phyloP scores from a whole-genome alignment of 2,329 filamentous ascomycete genomes.

The Mycosphaerella arachidis region DNA sequence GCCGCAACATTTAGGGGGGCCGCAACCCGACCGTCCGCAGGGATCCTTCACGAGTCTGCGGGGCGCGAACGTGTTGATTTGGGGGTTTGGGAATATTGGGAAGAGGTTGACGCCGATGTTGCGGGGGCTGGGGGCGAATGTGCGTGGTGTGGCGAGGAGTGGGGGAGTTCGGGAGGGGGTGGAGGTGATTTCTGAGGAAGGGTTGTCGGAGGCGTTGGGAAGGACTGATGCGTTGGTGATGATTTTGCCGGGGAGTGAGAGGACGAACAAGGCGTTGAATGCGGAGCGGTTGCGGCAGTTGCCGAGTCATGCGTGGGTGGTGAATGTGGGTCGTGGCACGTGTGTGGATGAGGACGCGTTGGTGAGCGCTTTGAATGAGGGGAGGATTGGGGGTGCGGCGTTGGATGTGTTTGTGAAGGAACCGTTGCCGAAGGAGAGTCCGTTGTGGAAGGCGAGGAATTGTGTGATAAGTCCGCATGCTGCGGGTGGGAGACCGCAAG shows the following conservation, averaged over 20 bases:
- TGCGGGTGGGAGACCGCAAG: conserved; percentile 58
- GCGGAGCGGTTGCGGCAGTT: conserved; percentile 50
- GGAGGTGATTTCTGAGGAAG: conserved; percentile 54
- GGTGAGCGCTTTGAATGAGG: conserved; percentile 43
- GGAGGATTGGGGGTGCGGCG: conserved; percentile 46
- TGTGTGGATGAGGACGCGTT: conserved; percentile 52
- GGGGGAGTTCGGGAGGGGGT: conserved; percentile 56
- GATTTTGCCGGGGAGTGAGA: conserved; percentile 58
- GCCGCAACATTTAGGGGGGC: conserved; percentile 59
- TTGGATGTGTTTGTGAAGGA: conserved; percentile 50
- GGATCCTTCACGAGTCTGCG: conserved; percentile 57
- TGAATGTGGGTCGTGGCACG: conserved; percentile 67
- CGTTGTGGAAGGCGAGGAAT: conserved; percentile 51
- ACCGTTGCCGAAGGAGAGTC: conserved; percentile 46
- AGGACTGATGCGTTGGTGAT: conserved; percentile 63
- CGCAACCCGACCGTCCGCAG: conserved; percentile 55
- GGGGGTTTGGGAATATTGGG: conserved; percentile 65
- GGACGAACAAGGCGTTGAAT: conserved; percentile 54
- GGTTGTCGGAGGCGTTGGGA: conserved; percentile 50
- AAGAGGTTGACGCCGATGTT: conserved; percentile 56
- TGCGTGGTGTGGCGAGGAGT: conserved; percentile 55
- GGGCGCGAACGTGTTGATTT: conserved; percentile 55
- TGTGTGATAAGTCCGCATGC: conserved; percentile 54
- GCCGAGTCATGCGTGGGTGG: conserved; percentile 59
- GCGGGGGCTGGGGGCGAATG: conserved; percentile 52